These are phyloP conservation scores for Cutaneotrichosporon cavernicola DNA, from an alignment of 1,284 basidiomycete genomes.

Conservation along the genomic window DNA sequence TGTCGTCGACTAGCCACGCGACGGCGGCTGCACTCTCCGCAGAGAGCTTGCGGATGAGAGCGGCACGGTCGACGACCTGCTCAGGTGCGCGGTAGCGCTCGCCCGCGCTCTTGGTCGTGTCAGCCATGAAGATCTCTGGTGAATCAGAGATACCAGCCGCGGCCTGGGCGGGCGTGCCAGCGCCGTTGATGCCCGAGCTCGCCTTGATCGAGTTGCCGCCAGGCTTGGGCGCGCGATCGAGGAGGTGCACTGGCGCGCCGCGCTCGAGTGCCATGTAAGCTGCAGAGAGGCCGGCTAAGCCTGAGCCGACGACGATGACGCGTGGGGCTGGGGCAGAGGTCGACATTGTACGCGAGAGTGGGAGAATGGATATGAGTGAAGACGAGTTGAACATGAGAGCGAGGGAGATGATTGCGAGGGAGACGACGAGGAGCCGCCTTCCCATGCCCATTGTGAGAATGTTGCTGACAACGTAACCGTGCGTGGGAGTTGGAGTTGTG, in stretches of 20 bases:
- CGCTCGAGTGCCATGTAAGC: conserved; percentile 14
- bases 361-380: neutral
- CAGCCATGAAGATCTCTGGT: conserved; percentile 7
- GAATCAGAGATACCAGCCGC: neutral
- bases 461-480: neutral
- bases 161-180: conserved; percentile 14
- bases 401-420: conserved; percentile 4
- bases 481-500: neutral
- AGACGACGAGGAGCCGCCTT: neutral
- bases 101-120: conserved; percentile 17
- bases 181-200: conserved; percentile 21
- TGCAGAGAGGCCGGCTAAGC: conserved; percentile 21
- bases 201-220: conserved; percentile 27
- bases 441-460: neutral
- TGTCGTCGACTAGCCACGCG: conserved; percentile 14
- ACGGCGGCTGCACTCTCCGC: conserved; percentile 11
- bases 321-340: conserved; percentile 1
- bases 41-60: conserved; percentile 13
- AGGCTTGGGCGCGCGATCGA: conserved; percentile 18
- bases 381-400: neutral
- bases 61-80: conserved; percentile 3
- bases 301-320: conserved; percentile 22
- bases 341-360: conserved; percentile 7
- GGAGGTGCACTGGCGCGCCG: conserved; percentile 18
- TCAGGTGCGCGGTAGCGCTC: conserved; percentile 5